A percentile compares a stretch with the other conserved stretches of the same genome.
Conservation (phyloP, 1,139 yeast genomes). For the Pichia cactophila region DNA sequence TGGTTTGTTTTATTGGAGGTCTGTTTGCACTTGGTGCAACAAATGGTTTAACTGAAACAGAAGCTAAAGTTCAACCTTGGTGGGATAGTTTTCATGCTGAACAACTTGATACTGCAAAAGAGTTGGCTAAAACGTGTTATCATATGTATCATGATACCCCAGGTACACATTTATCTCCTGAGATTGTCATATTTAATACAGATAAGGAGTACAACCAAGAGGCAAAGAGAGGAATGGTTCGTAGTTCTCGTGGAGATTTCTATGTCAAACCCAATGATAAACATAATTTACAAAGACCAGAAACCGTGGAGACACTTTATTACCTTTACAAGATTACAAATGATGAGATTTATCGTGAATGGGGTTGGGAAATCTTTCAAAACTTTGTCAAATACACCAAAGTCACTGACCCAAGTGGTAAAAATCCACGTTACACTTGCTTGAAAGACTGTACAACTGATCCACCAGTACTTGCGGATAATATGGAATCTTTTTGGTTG, state of each 20-base stretch:
- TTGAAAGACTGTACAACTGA: constrained; percentile 56
- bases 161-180: constrained; percentile 78
- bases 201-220: constrained; percentile 12
- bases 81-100: constrained; percentile 43
- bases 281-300: constrained; percentile 89
- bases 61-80: constrained; percentile 36
- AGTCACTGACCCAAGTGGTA: constrained; percentile 42
- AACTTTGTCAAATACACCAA: constrained; percentile 57
- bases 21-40: constrained; percentile 87
- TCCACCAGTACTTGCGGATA: constrained; percentile 52
- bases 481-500: constrained; percentile 90
- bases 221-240: constrained; percentile 10
- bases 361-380: constrained; percentile 86
- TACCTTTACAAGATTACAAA: constrained; percentile 74
- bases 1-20: constrained; percentile 91
- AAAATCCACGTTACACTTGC: constrained; percentile 51
- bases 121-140: constrained; percentile 74
- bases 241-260: constrained; percentile 32
- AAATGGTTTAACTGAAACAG: constrained; percentile 51
- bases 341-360: constrained; percentile 73
- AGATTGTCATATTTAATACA: constrained; percentile 61
- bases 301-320: constrained; percentile 85
- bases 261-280: constrained; percentile 61
- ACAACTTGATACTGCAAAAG: constrained; percentile 67
- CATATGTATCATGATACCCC: constrained; percentile 67